These are phyloP conservation scores for Nitzschia palea DNA, from an alignment of 108 stramenopile genomes.

Conservation along the genomic window DNA sequence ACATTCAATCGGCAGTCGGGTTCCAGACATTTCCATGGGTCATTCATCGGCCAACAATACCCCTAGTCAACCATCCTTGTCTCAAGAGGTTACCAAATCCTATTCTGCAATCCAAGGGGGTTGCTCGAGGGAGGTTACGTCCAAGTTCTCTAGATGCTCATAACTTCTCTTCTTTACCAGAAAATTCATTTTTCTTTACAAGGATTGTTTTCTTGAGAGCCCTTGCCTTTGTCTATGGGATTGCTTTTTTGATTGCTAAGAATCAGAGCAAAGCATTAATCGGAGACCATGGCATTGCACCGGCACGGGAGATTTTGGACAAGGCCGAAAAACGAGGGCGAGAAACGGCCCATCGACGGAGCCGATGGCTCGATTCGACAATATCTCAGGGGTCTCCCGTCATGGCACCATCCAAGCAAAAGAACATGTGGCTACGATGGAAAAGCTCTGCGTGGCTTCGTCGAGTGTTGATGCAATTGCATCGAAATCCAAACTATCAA, in stretches of 20 bases:
- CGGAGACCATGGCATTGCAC: constrained; percentile 63
- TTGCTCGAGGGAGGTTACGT: no score
- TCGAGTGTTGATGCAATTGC: neutral
- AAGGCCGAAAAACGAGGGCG: constrained; percentile 33
- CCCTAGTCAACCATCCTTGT: no score
- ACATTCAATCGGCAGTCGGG: no score
- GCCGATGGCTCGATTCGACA: constrained; percentile 29
- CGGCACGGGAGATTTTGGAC: constrained; percentile 45
- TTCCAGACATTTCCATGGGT: no score
- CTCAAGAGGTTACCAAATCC: no score
- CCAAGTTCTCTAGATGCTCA: no score
- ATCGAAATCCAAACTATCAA: neutral
- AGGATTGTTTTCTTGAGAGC: constrained; percentile 67
- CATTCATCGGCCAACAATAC: no score
- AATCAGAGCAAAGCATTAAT: constrained; percentile 63
- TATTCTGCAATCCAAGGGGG: no score
- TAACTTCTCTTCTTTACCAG: neutral
- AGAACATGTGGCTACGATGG: neutral
- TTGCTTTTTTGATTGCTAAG: constrained; percentile 61
- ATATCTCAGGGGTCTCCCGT: neutral
- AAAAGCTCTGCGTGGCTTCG: neutral
- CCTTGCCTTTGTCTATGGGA: constrained; percentile 55
- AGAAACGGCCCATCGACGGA: constrained; percentile 25
- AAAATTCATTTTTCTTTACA: constrained; percentile 40
- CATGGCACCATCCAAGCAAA: neutral